Base-by-base conservation (phyloP, 2,329 filamentous ascomycete genomes). In the Clarireedia homoeocarpa region DNA sequence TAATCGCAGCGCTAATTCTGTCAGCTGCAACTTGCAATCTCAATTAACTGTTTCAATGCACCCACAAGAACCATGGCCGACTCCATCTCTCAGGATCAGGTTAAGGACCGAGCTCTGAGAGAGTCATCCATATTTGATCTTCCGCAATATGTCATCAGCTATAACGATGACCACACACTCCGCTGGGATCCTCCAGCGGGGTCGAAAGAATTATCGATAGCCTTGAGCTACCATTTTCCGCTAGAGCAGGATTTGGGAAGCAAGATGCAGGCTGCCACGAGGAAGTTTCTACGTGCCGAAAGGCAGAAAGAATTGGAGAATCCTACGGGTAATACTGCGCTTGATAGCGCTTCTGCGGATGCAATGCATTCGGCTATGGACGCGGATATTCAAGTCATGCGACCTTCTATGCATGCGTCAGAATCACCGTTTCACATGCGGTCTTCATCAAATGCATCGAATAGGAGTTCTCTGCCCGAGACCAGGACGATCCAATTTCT, bases 171-270 rank as follows among this genome's bases (percentile, higher is more conserved):
- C 39, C 48, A 57, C 23, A 61, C 55, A n/a, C 47, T 62, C 9
- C 57, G 57, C 52, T 63, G 54, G 54, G 26, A 54, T 3, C 61
- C 61, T 17, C 51, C 56, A n/a, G 44, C 51, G 2, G 55, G 53
- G 15, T 62, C 61, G 6, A 55, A 50, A 38, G 58, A 63, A 48
- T 47, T 63, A 12, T 59, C 61, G 7, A 26, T 59, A 45, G 61
- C 61, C 7, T 50, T 63, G 3, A 63, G 61, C 34, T 62, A 61
- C 34, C 55, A 62, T 38, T 63, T 59, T 34, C 60, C 61, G 14
- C 15, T 61, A n/a, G 45, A 59, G 20, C 45, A 26, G 7, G 56
- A 59, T 20, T 38, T 63, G 27, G 57, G 57, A 36, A 54, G 49
- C 27, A 62, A 62, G 38, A 60, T 63, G 58, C 52, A 57, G 48